Evolutionary conservation across 1,284 basidiomycete genomes (phyloP), one percentile per base, ranked within the genome.

Genomic region (Inonotus hispidus): DNA sequence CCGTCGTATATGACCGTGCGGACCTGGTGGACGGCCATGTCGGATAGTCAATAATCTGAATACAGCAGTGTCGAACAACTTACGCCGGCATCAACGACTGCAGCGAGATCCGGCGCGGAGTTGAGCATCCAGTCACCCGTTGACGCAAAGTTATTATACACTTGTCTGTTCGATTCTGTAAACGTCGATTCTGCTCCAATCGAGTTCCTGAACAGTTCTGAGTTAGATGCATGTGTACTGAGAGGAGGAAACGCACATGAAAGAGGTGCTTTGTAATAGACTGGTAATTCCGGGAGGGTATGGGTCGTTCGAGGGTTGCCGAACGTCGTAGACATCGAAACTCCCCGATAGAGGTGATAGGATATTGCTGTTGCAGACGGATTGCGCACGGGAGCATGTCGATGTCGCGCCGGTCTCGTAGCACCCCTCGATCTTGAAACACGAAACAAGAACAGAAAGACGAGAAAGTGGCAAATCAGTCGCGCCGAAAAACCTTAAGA

Each of bases 111-210:
- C 1, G 79, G 81, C 13, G 77, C 70, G 8, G 80, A 82, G 68
- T 79, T 84, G 50, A 78, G 74, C 83, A 85, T 85, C 83, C 83
- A 85, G 62, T 87, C 84, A 32, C 83, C 84, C 13, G 82, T 83
- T 8, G 67, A 64, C 2, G 80, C 79, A 64, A 87, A 86, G 66
- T 85, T 83, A 60, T 66, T 66, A 66, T 83, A 85, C 2, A 86
- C 79, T 5, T 73, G 64, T 35, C 68, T 50, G 68, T 77, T 84
- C 1, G 75, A 75, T 64, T 74, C 69, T 39, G 72, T 61, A 81
- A 82, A 85, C 1, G 69, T 74, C 8, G 71, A 69, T 66, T 83
- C 77, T 1, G 81, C 81, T 29, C 83, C 83, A 55, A 84, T 81
- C 63, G 69, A 71, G 3, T 72, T 66, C 50, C 47, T 65, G 41